Evolutionary conservation across 2,329 filamentous ascomycete genomes (phyloP).

Genomic region (Nemania sp.): DNA sequence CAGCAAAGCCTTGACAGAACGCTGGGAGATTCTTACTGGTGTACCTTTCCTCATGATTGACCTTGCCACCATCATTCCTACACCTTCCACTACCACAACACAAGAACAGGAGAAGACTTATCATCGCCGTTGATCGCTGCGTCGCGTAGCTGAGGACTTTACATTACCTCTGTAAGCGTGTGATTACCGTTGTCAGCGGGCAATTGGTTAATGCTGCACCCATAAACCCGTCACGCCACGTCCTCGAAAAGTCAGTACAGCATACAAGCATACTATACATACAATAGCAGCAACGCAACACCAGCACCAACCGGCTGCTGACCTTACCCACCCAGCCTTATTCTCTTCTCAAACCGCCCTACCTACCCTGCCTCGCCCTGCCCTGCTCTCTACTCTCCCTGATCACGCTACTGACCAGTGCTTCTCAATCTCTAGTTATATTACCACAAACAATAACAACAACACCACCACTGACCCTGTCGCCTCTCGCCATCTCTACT

Average conservation of each 20-base stretch:
- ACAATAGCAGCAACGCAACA: too few species aligned
- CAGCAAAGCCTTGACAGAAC: conserved; percentile 38
- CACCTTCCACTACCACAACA: conserved; percentile 36
- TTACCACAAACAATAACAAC: too few species aligned
- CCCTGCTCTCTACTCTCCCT: too few species aligned
- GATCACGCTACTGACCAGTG: neutral
- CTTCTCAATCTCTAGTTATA: neutral
- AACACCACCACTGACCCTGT: conserved; percentile 24
- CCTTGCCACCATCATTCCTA: conserved; percentile 38
- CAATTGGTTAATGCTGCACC: conserved; percentile 49
- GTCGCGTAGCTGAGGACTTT: conserved; percentile 37
- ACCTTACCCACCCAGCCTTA: conserved; percentile 13
- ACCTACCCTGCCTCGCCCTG: too few species aligned
- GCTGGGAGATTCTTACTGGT: conserved; percentile 35
- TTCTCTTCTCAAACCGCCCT: conserved; percentile 1
- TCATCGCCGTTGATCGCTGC: conserved; percentile 36
- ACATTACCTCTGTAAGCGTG: conserved; percentile 37
- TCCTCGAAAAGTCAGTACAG: conserved; percentile 39
- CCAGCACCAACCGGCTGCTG: conserved; percentile 10
- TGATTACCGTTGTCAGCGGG: conserved; percentile 46
- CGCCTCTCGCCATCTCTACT: conserved; percentile 14
- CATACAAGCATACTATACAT: too few species aligned
- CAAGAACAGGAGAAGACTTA: conserved; percentile 29
- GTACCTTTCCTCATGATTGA: conserved; percentile 31
- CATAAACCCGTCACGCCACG: conserved; percentile 43